phyloP scores from a whole-genome alignment of 1,139 yeast species.

The Wickerhamomyces sp. region DNA sequence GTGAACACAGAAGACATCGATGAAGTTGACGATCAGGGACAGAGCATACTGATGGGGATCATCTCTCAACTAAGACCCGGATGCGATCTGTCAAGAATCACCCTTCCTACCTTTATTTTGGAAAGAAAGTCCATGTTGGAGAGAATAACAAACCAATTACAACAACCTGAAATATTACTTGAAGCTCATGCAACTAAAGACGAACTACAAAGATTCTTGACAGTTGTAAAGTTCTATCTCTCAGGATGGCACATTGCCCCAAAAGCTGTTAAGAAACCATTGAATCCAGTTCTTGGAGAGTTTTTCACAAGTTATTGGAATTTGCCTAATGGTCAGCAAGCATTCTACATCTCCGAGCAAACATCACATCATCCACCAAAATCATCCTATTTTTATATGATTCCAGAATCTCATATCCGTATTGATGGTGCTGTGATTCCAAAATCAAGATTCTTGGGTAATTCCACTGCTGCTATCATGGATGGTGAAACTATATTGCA shows the following conservation, averaged over 20 bases:
- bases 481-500: slow-evolving; percentile 79
- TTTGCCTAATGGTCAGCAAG: slow-evolving; percentile 60
- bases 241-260: slow-evolving; percentile 98
- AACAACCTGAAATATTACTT: slow-evolving; percentile 71
- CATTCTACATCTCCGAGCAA: slow-evolving; percentile 87
- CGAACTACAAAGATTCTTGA: slow-evolving; percentile 61
- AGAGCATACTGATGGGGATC: slow-evolving; percentile 77
- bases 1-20: slow-evolving; percentile 65
- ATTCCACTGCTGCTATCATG: slow-evolving; percentile 96
- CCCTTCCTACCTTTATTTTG: slow-evolving; percentile 89
- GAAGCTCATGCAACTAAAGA: slow-evolving; percentile 60
- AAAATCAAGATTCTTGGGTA: slow-evolving; percentile 82
- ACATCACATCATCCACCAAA: slow-evolving; percentile 99
- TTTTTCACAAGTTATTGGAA: slow-evolving; percentile 91
- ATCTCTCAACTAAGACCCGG: slow-evolving; percentile 92
- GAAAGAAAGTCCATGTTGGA: slow-evolving; percentile 96
- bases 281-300: slow-evolving; percentile 93
- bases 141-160: slow-evolving; percentile 84
- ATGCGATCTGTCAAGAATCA: slow-evolving; percentile 81
- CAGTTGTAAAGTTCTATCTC: slow-evolving; percentile 81
- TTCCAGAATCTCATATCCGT: slow-evolving; percentile 76
- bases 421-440: slow-evolving; percentile 90
- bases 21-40: slow-evolving; percentile 87
- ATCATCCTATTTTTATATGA: slow-evolving; percentile 83
- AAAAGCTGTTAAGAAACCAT: slow-evolving; percentile 94